Percentiles rank a stretch among this genome's conserved stretches.
These are phyloP conservation scores for Globisporangium camurandrum DNA, from an alignment of 352 stramenopile species.

Conservation along the genomic window DNA sequence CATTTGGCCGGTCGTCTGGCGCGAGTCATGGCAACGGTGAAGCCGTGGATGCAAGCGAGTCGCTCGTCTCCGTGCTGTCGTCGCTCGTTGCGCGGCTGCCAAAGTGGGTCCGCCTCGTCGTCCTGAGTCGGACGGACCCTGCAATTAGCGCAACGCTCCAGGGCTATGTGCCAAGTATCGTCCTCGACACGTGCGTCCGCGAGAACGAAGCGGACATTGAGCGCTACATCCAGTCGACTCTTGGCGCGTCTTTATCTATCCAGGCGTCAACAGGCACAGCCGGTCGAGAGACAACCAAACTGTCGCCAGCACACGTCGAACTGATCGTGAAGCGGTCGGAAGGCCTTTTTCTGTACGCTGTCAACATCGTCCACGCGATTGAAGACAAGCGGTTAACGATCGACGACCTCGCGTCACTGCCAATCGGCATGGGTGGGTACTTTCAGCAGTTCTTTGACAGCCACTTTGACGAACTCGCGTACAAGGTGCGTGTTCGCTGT, in stretches of 20 bases:
- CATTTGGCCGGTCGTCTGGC: conserved; percentile 11
- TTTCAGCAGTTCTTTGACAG: conserved; percentile 65
- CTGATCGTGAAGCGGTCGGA: conserved; percentile 49
- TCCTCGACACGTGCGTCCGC: conserved; percentile 30
- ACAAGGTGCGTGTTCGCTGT: conserved; percentile 39
- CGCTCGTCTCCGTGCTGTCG: conserved; percentile 49
- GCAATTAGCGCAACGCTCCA: conserved; percentile 54
- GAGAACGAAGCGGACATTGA: conserved; percentile 52
- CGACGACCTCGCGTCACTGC: conserved; percentile 44
- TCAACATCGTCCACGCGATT: conserved; percentile 67
- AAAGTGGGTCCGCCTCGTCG: conserved; percentile 56
- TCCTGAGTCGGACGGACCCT: conserved; percentile 58
- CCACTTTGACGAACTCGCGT: conserved; percentile 47
- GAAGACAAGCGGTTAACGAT: conserved; percentile 37
- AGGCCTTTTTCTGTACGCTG: conserved; percentile 65
- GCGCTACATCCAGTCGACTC: conserved; percentile 8
- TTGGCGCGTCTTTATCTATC: background rate
- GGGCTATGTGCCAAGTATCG: conserved; percentile 32
- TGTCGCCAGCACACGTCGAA: conserved; percentile 27
- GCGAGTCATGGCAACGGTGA: background rate
- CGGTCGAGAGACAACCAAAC: conserved; percentile 4
- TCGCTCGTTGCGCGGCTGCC: conserved; percentile 42
- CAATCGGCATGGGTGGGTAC: conserved; percentile 57
- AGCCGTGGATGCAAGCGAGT: conserved; percentile 28
- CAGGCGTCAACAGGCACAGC: background rate